phyloP scores from a whole-genome alignment of 2,329 filamentous ascomycete genomes.

The Fusarium sp. region DNA sequence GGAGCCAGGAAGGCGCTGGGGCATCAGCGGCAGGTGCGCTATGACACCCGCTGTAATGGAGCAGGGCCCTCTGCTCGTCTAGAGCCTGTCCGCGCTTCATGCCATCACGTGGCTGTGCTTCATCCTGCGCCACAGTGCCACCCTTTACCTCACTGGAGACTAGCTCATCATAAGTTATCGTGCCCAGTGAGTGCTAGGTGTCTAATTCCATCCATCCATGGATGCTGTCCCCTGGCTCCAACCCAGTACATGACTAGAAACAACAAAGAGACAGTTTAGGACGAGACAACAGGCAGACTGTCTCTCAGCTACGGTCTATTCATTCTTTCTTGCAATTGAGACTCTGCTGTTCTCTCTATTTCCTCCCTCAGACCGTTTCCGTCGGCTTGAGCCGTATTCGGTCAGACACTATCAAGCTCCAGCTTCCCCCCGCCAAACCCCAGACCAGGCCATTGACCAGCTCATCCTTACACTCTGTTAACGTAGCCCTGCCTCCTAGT shows the following conservation, averaged over 20 bases:
- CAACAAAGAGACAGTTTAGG: background rate
- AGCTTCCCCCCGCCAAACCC: conserved; percentile 16
- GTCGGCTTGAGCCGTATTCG: conserved; percentile 21
- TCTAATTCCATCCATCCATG: background rate
- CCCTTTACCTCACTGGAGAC: background rate
- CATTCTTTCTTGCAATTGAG: background rate
- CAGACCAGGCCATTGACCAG: conserved; percentile 21
- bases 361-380: conserved; percentile 20
- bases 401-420: conserved; percentile 24
- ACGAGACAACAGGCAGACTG: background rate
- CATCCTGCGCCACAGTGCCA: conserved; percentile 17
- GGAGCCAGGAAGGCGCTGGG: conserved; percentile 3
- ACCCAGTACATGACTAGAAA: background rate
- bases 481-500: conserved; percentile 9
- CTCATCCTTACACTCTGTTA: conserved; percentile 29
- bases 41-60: conserved; percentile 17
- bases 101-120: background rate
- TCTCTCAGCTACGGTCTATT: background rate
- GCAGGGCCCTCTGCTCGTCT: background rate
- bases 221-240: conserved; percentile 4
- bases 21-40: background rate
- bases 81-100: background rate
- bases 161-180: conserved; percentile 7
- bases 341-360: background rate
- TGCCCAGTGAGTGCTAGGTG: conserved; percentile 5